Conservation (phyloP, 1,139 yeast genomes). For the Candida buenavistaensis region DNA sequence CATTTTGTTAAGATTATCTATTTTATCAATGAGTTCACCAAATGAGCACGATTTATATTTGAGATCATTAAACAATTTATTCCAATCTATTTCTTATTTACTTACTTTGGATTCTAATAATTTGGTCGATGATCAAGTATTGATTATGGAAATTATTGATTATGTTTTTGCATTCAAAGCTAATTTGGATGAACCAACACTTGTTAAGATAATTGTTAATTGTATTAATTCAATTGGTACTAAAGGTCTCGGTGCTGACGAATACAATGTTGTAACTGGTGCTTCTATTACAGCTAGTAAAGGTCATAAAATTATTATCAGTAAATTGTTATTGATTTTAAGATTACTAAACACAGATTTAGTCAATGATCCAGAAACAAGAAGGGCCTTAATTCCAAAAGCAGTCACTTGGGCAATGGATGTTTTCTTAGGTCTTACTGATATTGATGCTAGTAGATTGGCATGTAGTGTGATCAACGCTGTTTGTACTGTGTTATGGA, state of each 20-base stretch:
- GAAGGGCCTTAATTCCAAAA: constrained; percentile 48
- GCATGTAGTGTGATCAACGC: constrained; percentile 60
- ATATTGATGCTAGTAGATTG: constrained; percentile 60
- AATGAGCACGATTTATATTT: constrained; percentile 30
- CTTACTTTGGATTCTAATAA: constrained; percentile 46
- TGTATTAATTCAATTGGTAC: constrained; percentile 54
- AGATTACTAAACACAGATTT: constrained; percentile 54
- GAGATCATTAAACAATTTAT: constrained; percentile 31
- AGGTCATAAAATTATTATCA: constrained; percentile 55
- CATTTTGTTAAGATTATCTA: constrained; percentile 46
- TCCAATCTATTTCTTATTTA: constrained; percentile 46
- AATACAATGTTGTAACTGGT: constrained; percentile 22
- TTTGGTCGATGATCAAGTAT: constrained; percentile 59
- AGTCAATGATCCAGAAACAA: constrained; percentile 32
- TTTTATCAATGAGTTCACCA: constrained; percentile 25
- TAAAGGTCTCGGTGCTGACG: constrained; percentile 52
- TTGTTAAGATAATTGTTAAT: constrained; percentile 38
- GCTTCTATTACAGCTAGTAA: constrained; percentile 30
- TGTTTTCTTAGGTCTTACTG: constrained; percentile 53
- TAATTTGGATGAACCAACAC: constrained; percentile 37
- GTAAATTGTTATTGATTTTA: constrained; percentile 60
- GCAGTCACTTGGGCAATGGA: constrained; percentile 66
- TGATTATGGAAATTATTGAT: constrained; percentile 59
- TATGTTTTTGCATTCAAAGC: constrained; percentile 46
- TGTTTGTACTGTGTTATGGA: constrained; percentile 44